Percentiles rank a stretch among this genome's conserved stretches.
Conservation (phyloP, 129 eudicot species). For the Deinandra increscens region DNA sequence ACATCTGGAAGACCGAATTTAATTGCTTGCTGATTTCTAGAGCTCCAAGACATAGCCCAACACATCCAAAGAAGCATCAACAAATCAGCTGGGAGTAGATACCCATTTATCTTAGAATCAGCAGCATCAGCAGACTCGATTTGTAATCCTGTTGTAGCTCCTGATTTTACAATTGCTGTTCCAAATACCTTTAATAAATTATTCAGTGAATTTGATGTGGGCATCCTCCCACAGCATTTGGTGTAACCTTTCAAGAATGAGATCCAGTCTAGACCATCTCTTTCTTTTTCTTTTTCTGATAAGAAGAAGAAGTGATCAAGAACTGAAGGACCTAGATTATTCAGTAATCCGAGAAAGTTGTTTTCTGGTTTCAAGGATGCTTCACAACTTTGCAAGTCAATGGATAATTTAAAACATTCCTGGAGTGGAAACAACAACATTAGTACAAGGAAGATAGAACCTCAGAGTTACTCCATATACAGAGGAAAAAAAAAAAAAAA, state of each 20-base stretch:
- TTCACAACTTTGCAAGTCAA: slow-evolving; percentile 43
- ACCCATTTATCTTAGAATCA: slow-evolving; percentile 69
- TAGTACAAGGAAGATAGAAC: background rate
- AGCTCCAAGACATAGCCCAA: slow-evolving; percentile 69
- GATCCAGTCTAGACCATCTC: slow-evolving; percentile 66
- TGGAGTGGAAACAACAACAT: slow-evolving; percentile 40
- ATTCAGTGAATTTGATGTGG: slow-evolving; percentile 51
- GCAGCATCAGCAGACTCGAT: slow-evolving; percentile 57
- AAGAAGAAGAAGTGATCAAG: slow-evolving; percentile 53
- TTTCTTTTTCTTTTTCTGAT: slow-evolving; percentile 52
- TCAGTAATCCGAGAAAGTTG: slow-evolving; percentile 40
- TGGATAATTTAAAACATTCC: slow-evolving; percentile 60
- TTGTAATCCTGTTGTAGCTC: slow-evolving; percentile 52
- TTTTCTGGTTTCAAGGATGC: slow-evolving; percentile 34
- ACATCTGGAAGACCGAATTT: slow-evolving; percentile 58
- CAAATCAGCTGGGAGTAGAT: slow-evolving; percentile 52
- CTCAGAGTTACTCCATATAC: too few species aligned
- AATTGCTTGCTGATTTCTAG: slow-evolving; percentile 25
- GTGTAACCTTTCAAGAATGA: slow-evolving; percentile 70
- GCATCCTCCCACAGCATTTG: slow-evolving; percentile 63
- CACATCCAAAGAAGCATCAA: slow-evolving; percentile 74
- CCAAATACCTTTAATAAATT: slow-evolving; percentile 51
- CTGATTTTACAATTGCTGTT: slow-evolving; percentile 49
- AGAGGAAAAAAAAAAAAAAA: too few species aligned
- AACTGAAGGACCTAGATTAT: slow-evolving; percentile 51